Conservation (phyloP, 2,329 filamentous ascomycete species). For the Mollisiaceae sp. region DNA sequence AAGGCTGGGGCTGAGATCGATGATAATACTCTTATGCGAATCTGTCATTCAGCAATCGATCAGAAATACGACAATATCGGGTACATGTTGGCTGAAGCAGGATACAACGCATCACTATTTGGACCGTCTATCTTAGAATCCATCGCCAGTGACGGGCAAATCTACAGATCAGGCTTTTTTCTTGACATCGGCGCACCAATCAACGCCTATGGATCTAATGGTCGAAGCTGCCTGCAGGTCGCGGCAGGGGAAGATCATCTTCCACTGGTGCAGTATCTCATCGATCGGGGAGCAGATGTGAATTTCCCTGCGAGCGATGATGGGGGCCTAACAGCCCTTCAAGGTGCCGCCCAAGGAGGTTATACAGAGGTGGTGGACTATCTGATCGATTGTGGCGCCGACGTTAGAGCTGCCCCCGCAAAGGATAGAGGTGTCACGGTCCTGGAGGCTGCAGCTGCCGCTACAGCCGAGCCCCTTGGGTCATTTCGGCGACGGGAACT, state of each 20-base stretch:
- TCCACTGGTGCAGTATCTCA: not conserved
- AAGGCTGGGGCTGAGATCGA: not conserved
- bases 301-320: not conserved
- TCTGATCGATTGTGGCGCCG: not conserved
- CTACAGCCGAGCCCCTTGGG: too few relatives aligned
- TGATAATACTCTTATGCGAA: not conserved
- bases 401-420: conserved; percentile 8
- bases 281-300: not conserved
- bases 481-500: too few relatives aligned
- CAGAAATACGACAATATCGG: not conserved
- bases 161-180: not conserved
- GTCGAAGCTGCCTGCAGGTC: not conserved
- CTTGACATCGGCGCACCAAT: not conserved
- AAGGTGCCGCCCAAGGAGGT: not conserved
- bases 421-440: not conserved
- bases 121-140: not conserved
- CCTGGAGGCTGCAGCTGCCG: not conserved
- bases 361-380: not conserved
- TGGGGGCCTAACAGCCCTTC: not conserved
- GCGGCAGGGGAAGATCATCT: not conserved
- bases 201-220: not conserved
- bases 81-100: not conserved
- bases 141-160: not conserved
- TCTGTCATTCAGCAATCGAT: not conserved
- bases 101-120: not conserved